These are phyloP conservation scores for Linnemannia elongata DNA, from an alignment of 192 early-diverging fungal genomes.

Conservation along the genomic window DNA sequence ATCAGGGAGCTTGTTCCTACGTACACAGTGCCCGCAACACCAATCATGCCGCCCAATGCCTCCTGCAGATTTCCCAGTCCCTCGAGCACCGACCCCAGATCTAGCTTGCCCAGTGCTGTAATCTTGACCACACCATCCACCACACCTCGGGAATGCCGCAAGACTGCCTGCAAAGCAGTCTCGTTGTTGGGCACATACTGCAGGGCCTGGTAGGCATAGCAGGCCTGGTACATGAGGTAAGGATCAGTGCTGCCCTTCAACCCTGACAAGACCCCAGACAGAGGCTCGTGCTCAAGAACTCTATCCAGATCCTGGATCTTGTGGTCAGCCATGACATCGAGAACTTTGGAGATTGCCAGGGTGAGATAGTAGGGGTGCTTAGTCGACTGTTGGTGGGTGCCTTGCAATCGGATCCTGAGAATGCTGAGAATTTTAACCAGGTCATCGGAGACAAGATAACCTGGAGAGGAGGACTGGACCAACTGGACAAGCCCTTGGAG, in stretches of 20 bases:
- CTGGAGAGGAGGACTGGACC: background rate
- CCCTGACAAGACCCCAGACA: too few species aligned
- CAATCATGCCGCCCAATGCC: too few species aligned
- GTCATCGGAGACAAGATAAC: background rate
- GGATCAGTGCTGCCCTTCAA: too few species aligned
- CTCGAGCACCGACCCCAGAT: too few species aligned
- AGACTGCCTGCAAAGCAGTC: too few species aligned
- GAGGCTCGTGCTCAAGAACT: background rate
- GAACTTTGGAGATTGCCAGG: background rate
- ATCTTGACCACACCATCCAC: too few species aligned
- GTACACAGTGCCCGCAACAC: background rate
- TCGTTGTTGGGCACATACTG: too few species aligned
- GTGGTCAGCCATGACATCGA: conserved; percentile 22
- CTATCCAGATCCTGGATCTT: conserved; percentile 5
- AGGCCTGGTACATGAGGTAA: too few species aligned
- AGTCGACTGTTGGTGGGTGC: background rate
- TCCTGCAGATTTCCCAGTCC: background rate
- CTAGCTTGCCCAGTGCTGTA: too few species aligned
- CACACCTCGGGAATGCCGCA: too few species aligned
- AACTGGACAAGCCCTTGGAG: background rate
- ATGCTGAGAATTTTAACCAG: conserved; percentile 8
- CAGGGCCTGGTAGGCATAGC: too few species aligned
- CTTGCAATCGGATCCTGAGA: background rate
- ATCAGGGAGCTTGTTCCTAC: background rate
- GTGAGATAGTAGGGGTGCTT: conserved; percentile 2